phyloP scores from a whole-genome alignment of 163 green algal genomes.

The Scenedesmus sp. region DNA sequence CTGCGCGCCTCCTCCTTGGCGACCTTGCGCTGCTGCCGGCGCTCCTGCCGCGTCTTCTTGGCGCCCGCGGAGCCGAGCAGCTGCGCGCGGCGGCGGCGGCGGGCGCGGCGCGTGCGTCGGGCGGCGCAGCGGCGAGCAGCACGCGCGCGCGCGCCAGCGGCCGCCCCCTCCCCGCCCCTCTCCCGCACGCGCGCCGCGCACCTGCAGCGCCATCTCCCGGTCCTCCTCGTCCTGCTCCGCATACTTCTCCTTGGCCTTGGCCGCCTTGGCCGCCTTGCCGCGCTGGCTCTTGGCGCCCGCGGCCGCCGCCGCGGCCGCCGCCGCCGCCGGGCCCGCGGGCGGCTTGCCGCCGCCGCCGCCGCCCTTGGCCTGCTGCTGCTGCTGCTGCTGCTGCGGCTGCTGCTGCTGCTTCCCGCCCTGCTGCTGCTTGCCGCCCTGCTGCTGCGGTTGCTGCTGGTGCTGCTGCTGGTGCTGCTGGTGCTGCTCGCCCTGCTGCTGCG shows the following conservation, averaged over 20 bases:
- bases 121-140: too few species aligned
- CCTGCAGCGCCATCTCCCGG: slow-evolving; percentile 79
- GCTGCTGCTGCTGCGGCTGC: slow-evolving; percentile 45
- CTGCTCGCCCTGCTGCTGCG: too few species aligned
- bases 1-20: slow-evolving; percentile 50
- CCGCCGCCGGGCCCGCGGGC: neutral
- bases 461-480: too few species aligned
- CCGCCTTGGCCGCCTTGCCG: slow-evolving; percentile 78
- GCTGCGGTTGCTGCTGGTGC: neutral
- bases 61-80: slow-evolving; percentile 73
- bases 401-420: slow-evolving; percentile 27
- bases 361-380: slow-evolving; percentile 35
- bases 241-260: slow-evolving; percentile 81
- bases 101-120: neutral
- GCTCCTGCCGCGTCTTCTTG: slow-evolving; percentile 61
- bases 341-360: slow-evolving; percentile 28
- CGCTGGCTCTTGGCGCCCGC: slow-evolving; percentile 37
- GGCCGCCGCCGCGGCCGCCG: slow-evolving; percentile 10
- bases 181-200: slow-evolving; percentile 70
- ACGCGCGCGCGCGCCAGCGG: neutral
- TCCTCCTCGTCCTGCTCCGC: slow-evolving; percentile 95
- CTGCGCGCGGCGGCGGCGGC: slow-evolving; percentile 10
- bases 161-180: slow-evolving; percentile 47
- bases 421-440: slow-evolving; percentile 25
- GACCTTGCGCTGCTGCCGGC: slow-evolving; percentile 70